Evolutionary conservation across 805 yeast species (phyloP), one percentile per base, ranked within the genome.

Genomic region (Kodamaea hsintzibuensis): DNA sequence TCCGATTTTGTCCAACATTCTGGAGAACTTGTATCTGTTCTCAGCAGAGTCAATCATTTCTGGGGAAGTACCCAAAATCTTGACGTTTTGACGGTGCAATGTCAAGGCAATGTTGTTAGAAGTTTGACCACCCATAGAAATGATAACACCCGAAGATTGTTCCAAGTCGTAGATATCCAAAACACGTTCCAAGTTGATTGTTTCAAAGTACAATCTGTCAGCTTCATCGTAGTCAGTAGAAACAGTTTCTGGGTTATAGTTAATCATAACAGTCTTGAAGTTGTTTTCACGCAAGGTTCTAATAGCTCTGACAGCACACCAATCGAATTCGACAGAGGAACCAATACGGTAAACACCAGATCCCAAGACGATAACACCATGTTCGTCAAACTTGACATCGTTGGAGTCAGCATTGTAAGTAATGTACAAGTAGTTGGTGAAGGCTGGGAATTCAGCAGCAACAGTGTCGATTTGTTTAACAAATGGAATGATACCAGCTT

Each of bases 281-380:
- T 92, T 91, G 69, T 84, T 82, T 62, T 88, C 88, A 65, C 99
- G 85, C 68, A 93, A 80, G 42, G 98, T 91, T 76, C 98, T 85
- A 59, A 91, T 95, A 47, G 98, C 95, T 60, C 97, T 84, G 55
- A 93, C 99, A 47, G 98, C 98, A 84, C 99, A 93, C 98, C 98
- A 93, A 77, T 93, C 99, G 69, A 93, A 93, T 76, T 93, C 99
- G 57, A 93, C 99, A 30, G 98, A 93, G 5, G 98, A 95, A 65
- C 99, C 99, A 69, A 93, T 93, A 78, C 99, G 86, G 82, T 93
- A 93, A 45, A 95, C 99, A 82, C 99, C 99, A 3, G 98, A 91
- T 61, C 98, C 98, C 56, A 93, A 80, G 43, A 93, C 99, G 89
- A 93, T 89, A 50, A 89, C 87, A 71, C 98, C 98, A 60, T 91